Evolutionary conservation across 768 basidiomycete species (phyloP).

Genomic region (Arthromyces matolae): DNA sequence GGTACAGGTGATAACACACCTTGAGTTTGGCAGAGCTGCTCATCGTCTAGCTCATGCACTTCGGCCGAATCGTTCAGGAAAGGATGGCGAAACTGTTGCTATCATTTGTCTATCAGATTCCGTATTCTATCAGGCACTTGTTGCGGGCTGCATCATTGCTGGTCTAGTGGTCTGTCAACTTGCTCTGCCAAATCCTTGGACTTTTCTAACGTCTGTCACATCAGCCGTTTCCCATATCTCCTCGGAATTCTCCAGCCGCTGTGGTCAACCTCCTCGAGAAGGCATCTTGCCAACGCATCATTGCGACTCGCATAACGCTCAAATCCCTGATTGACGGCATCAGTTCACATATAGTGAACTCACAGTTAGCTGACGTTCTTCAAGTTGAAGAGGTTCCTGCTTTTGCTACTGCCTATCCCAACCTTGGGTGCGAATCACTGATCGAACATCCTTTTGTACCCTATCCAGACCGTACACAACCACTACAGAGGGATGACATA

Average conservation of each 20-base stretch:
- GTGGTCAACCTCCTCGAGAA: conserved; percentile 33
- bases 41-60: conserved; percentile 33
- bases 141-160: conserved; percentile 27
- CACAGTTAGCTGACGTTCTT: conserved; percentile 19
- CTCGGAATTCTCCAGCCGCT: conserved; percentile 33
- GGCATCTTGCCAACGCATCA: conserved; percentile 33
- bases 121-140: conserved; percentile 32
- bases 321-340: conserved; percentile 26
- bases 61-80: conserved; percentile 22
- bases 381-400: conserved; percentile 27
- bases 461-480: background rate
- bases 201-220: background rate
- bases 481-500: no score
- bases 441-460: conserved; percentile 9
- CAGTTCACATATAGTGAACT: conserved; percentile 16
- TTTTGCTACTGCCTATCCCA: conserved; percentile 9
- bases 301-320: conserved; percentile 30
- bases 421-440: conserved; percentile 10
- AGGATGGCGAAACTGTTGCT: conserved; percentile 23
- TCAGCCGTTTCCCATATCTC: conserved; percentile 23
- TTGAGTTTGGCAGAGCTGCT: conserved; percentile 37
- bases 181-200: background rate
- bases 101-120: conserved; percentile 24
- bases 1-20: conserved; percentile 23
- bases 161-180: conserved; percentile 8